A percentile compares a stretch with the other conserved stretches of the same genome.
These are phyloP conservation scores for Colletotrichum falcatum DNA, from an alignment of 2,329 filamentous ascomycete species.

Conservation along the genomic window DNA sequence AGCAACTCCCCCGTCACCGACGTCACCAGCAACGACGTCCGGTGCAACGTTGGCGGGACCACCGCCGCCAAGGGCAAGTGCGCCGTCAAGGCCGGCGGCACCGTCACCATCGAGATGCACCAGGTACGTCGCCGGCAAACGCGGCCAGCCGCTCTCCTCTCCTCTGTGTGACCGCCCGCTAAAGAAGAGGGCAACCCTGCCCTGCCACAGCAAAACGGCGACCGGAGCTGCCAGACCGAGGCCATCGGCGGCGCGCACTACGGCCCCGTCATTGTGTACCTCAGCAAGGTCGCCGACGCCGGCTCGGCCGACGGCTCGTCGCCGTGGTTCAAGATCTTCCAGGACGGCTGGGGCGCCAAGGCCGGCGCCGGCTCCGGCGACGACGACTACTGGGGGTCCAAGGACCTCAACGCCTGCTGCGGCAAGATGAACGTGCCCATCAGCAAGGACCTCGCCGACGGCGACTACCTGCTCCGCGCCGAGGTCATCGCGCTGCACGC, in stretches of 20 bases:
- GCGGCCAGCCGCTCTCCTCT: no score
- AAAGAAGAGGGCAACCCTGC: no score
- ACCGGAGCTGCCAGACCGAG: conserved; percentile 59
- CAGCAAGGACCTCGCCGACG: conserved; percentile 48
- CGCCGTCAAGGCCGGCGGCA: conserved; percentile 59
- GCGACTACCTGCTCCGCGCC: conserved; percentile 60
- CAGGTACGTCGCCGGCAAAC: conserved; percentile 54
- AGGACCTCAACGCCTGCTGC: conserved; percentile 54
- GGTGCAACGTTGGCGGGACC: conserved; percentile 58
- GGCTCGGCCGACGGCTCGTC: conserved; percentile 56
- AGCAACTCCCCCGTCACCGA: conserved; percentile 65
- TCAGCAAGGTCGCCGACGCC: conserved; percentile 62
- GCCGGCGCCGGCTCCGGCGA: conserved; percentile 52
- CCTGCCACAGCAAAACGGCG: conserved; percentile 55
- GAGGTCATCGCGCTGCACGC: conserved; percentile 63
- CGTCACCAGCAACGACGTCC: conserved; percentile 55
- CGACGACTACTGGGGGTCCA: conserved; percentile 60
- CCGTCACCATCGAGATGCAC: conserved; percentile 69
- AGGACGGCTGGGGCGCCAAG: conserved; percentile 56
- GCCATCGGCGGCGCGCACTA: conserved; percentile 67
- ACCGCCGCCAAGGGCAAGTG: conserved; percentile 56
- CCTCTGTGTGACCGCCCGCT: conserved; percentile 5
- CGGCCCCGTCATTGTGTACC: conserved; percentile 65
- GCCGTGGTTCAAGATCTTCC: conserved; percentile 66
- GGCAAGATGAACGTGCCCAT: conserved; percentile 57